Base-by-base conservation (phyloP, 1,284 basidiomycete genomes). In the Irpex rosettiformis region DNA sequence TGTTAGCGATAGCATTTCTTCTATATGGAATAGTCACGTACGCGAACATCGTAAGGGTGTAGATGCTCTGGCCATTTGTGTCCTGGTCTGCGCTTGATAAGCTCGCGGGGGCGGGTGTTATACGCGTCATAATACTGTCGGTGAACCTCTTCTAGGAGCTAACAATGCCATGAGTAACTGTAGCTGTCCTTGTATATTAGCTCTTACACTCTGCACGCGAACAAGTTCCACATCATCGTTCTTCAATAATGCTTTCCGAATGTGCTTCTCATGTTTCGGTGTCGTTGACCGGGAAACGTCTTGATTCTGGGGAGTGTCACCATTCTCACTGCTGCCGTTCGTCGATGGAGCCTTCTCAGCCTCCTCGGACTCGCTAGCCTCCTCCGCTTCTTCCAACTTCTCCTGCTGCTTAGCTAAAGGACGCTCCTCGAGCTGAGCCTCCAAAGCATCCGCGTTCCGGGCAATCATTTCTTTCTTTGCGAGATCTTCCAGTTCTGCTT, bases 371-470 rank as follows among this genome's bases (percentile, higher is more conserved):
- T 64, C 61, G 27, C 59, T 66, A 8, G 67, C 73, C 64, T 59
- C 73, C 22, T 69, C 72, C 56, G 68, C 66, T 58, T 75, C 84
- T 61, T 85, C 79, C 45, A 92, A 75, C 66, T 88, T 86, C 68
- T 94, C 89, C 70, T 96, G 93, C 72, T 89, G 88, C 78, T 90
- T 94, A 11, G 93, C 93, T 40, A 98, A 72, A 1, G 95, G 95
- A 37, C 96, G 80, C 60, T 90, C 86, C 67, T 94, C 90, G 2
- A 94, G 79, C 67, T 96, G 90, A 49, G 92, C 89, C 65, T 93
- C 88, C 18, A 98, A 78, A 4, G 87, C 84, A 52, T 87, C 77
- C 4, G 85, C 83, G 62, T 91, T 91, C 61, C 79, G 79, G 13
- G 78, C 79, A 11, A 88, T 70, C 70, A 89, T 78, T 22, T 77